A percentile compares a stretch with the other conserved stretches of the same genome.
These are phyloP conservation scores for Alternaria rosae DNA, from an alignment of 2,329 filamentous ascomycete species.

Conservation along the genomic window DNA sequence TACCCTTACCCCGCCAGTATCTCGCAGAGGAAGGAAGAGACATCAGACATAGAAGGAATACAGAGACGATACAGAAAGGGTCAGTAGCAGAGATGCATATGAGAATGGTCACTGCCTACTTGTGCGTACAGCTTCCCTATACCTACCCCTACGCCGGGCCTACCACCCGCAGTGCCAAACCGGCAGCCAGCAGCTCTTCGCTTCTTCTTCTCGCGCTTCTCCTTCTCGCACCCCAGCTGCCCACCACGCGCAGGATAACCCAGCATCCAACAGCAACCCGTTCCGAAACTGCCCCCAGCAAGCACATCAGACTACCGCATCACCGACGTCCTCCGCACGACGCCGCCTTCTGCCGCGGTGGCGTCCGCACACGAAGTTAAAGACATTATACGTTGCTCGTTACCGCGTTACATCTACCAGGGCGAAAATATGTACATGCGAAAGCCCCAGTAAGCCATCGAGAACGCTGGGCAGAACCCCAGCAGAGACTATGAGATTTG, in stretches of 20 bases:
- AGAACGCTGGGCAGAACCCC: not conserved
- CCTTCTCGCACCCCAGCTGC: not conserved
- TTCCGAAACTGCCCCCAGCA: not conserved
- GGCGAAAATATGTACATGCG: constrained; percentile 24
- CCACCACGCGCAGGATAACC: not conserved
- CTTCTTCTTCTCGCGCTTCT: not conserved
- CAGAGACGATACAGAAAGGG: constrained; percentile 17
- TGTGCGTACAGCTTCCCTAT: constrained; percentile 1
- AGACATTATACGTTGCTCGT: constrained; percentile 26
- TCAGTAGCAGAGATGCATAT: constrained; percentile 17
- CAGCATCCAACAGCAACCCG: not conserved
- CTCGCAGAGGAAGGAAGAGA: constrained; percentile 9
- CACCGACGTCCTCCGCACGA: not conserved
- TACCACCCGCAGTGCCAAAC: constrained; percentile 2
- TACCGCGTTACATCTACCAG: constrained; percentile 26
- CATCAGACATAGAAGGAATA: constrained; percentile 4
- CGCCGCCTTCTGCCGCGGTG: not conserved
- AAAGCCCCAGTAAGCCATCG: constrained; percentile 5
- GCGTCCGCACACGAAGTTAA: constrained; percentile 2
- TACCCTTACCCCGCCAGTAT: constrained; percentile 6
- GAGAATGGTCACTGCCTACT: constrained; percentile 20
- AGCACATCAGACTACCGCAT: not conserved
- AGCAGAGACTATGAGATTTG: constrained; percentile 2
- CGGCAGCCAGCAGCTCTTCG: not conserved
- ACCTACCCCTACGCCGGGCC: not conserved